Evolutionary conservation across 1,139 yeast species (phyloP), one percentile per base, ranked within the genome.

Genomic region (Candida sanyaensis): DNA sequence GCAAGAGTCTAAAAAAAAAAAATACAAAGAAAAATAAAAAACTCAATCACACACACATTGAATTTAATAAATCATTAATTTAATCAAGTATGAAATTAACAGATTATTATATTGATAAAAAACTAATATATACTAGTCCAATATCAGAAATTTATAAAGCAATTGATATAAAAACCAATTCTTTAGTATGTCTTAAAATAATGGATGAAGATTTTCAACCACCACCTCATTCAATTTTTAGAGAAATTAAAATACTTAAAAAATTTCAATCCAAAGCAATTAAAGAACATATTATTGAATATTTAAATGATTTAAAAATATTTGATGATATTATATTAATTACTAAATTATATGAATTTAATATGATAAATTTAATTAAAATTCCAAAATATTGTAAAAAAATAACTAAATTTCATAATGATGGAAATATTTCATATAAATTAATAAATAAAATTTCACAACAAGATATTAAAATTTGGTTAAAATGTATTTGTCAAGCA

Each of bases 171-270:
- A 44, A 47, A 1, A 54, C 47, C 5, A 51, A 55, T 1, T 11
- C 39, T 8, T 23, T 43, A 8, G 71, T 70, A 21, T 74, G 75
- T 23, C 58, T 75, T 42, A 75, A 75, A 50, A 62, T 69, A 10
- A 73, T 74, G 24, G 80, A 75, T 55, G 55, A 58, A 41, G 80
- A 75, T 54, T 59, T 73, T 36, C 53, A 58, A 34, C 48, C 63
- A 27, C 68, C 71, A 33, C 80, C 80, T 6, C 80, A 75, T 56
- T 60, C 69, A 48, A 61, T 72, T 36, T 46, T 55, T n/a, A 59
- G 62, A 41, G 80, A 75, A 54, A 60, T 74, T 32, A 42, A 47
- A 11, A 56, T 73, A 6, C 53, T 74, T 8, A 53, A 62, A 48
- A 47, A 50, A 28, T 55, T 69, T 24, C 42, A 56, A 5, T 66